Evolutionary conservation across 2,329 filamentous ascomycete species (phyloP).

Genomic region (Pestalotiopsis sp.): DNA sequence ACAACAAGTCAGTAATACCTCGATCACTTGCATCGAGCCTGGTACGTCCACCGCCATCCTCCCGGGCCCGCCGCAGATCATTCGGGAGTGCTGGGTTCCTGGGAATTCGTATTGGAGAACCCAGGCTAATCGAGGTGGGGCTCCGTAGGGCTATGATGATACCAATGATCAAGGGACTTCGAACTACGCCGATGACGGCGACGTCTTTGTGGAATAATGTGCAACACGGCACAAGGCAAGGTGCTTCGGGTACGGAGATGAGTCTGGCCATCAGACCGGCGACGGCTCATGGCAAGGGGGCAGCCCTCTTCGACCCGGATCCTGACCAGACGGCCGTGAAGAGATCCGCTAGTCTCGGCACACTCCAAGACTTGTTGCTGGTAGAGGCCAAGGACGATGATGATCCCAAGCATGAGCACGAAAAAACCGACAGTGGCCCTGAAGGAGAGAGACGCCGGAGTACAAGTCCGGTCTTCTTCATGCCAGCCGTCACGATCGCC

Average conservation of each 20-base stretch:
- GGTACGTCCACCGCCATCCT: conserved; percentile 7
- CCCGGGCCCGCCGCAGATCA: conserved; percentile 15
- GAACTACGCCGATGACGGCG: conserved; percentile 8
- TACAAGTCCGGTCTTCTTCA: conserved; percentile 10
- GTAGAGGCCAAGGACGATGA: neutral
- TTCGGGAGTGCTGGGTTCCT: conserved; percentile 33
- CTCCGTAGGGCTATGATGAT: conserved; percentile 21
- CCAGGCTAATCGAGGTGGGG: conserved; percentile 23
- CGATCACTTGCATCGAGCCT: conserved; percentile 4
- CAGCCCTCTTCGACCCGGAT: neutral
- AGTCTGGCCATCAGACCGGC: neutral
- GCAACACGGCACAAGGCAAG: neutral
- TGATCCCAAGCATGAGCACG: neutral
- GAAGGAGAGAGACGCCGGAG: neutral
- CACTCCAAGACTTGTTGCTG: conserved; percentile 6
- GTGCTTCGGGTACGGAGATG: conserved; percentile 6
- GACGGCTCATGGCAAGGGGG: neutral
- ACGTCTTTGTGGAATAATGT: conserved; percentile 8
- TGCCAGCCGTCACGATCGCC: conserved; percentile 10
- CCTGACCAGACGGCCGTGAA: conserved; percentile 4
- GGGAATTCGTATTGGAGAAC: conserved; percentile 28
- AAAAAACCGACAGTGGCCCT: neutral
- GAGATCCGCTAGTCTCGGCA: conserved; percentile 10
- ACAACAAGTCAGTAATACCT: neutral
- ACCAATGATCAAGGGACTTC: conserved; percentile 2